phyloP scores from a whole-genome alignment of 805 yeast species.

The Cyberlindnera maritima region DNA sequence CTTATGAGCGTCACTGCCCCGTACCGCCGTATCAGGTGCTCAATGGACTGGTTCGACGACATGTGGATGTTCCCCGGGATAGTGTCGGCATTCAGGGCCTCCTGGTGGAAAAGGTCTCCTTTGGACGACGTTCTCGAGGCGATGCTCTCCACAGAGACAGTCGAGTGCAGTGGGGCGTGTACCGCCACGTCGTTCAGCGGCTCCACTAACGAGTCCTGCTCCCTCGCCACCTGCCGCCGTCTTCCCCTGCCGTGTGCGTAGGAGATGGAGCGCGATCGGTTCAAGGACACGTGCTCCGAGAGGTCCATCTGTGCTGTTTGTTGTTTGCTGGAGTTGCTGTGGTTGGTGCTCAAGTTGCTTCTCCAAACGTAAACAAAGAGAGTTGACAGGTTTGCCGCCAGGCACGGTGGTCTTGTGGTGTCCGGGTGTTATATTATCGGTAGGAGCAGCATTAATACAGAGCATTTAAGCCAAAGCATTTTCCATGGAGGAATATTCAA shows the following conservation, averaged over 20 bases:
- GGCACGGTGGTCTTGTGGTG: too few species aligned
- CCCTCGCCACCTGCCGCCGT: neutral
- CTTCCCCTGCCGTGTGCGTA: slow-evolving; percentile 15
- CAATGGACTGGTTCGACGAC: slow-evolving; percentile 29
- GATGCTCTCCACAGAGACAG: slow-evolving; percentile 13
- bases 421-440: too few species aligned
- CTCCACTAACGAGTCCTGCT: too few species aligned
- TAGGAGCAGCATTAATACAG: too few species aligned
- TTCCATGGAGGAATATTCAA: too few species aligned
- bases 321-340: neutral
- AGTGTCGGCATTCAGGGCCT: slow-evolving; percentile 8
- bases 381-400: too few species aligned
- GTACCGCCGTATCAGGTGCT: slow-evolving; percentile 31
- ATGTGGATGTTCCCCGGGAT: slow-evolving; percentile 37
- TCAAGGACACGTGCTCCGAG: slow-evolving; percentile 6
- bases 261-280: slow-evolving; percentile 14
- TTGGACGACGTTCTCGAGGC: slow-evolving; percentile 2
- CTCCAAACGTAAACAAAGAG: too few species aligned
- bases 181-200: neutral
- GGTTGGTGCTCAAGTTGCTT: too few species aligned
- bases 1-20: slow-evolving; percentile 38
- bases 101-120: slow-evolving; percentile 14
- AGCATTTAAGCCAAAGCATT: too few species aligned
- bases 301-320: neutral
- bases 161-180: slow-evolving; percentile 19